Percentiles rank a stretch among this genome's conserved stretches.
Conservation (phyloP, 352 stramenopile species). For the Halophytophthora polymorphica region DNA sequence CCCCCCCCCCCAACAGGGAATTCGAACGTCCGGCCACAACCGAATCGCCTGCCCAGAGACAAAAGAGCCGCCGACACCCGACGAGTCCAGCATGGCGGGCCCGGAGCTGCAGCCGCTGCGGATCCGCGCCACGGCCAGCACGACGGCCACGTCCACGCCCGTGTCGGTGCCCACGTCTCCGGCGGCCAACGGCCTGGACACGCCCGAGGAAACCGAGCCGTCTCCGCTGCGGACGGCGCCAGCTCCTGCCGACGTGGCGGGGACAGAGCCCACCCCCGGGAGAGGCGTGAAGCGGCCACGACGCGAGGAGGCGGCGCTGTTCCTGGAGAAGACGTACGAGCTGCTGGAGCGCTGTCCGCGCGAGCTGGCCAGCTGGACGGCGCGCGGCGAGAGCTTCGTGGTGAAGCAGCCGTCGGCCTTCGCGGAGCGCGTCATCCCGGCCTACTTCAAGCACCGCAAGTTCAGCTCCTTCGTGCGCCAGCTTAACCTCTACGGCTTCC, state of each 20-base stretch:
- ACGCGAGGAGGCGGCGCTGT: conserved; percentile 56
- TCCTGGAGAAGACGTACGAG: conserved; percentile 90
- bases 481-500: conserved; percentile 91
- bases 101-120: conserved; percentile 22
- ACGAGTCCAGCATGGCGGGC: conserved; percentile 12
- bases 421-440: conserved; percentile 82
- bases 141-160: background rate
- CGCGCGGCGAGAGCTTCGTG: conserved; percentile 80
- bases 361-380: conserved; percentile 74
- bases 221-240: background rate
- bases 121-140: conserved; percentile 27
- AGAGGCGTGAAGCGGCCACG: conserved; percentile 31
- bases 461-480: conserved; percentile 92
- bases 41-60: conserved; percentile 4
- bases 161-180: conserved; percentile 33
- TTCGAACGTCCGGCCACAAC: too few species aligned
- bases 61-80: too few species aligned
- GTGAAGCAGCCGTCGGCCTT: conserved; percentile 87
- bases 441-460: conserved; percentile 93
- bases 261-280: background rate
- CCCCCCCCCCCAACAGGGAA: too few species aligned
- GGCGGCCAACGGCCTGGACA: conserved; percentile 28
- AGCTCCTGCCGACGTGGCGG: background rate
- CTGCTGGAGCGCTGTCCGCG: conserved; percentile 82
- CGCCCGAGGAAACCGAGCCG: conserved; percentile 21